Evolutionary conservation across 2,329 filamentous ascomycete genomes (phyloP).

Genomic region (Fusarium sp.): DNA sequence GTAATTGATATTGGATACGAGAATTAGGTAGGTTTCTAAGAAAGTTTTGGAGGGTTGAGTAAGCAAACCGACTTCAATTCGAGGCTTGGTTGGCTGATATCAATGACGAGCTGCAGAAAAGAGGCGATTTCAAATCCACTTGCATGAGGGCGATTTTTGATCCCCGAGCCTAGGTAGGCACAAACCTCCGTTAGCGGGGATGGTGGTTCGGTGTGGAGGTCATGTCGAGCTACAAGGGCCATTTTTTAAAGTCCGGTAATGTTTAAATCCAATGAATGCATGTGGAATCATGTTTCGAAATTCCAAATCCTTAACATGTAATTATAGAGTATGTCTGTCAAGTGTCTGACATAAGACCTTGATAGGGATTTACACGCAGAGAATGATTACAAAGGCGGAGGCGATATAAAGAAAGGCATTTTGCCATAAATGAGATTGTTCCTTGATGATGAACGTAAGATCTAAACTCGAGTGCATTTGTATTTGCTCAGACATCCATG

Average conservation of each 20-base stretch:
- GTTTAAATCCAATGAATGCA: slow-evolving; percentile 13
- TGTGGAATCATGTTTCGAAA: slow-evolving; percentile 33
- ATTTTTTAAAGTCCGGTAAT: slow-evolving; percentile 6
- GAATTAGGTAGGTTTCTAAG: slow-evolving; percentile 25
- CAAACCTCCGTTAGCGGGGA: slow-evolving; percentile 31
- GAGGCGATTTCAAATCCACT: slow-evolving; percentile 47
- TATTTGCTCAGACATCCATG: too few species aligned
- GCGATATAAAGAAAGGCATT: background rate
- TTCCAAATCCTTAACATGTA: background rate
- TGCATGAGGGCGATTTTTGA: slow-evolving; percentile 36
- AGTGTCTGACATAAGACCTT: slow-evolving; percentile 1
- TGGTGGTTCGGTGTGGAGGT: slow-evolving; percentile 6
- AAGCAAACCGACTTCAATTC: slow-evolving; percentile 36
- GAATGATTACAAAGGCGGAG: slow-evolving; percentile 9
- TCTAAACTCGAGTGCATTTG: background rate
- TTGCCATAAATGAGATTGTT: background rate
- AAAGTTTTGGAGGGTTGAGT: slow-evolving; percentile 35
- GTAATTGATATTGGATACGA: slow-evolving; percentile 16
- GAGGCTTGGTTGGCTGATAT: slow-evolving; percentile 25
- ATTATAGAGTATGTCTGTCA: background rate
- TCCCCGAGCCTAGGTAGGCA: slow-evolving; percentile 17
- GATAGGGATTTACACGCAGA: background rate
- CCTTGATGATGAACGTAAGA: background rate
- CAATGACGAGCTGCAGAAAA: slow-evolving; percentile 34
- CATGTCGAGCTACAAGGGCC: slow-evolving; percentile 16